phyloP scores from a whole-genome alignment of 1,139 yeast genomes.

The Geotrichum cucujoidarum region DNA sequence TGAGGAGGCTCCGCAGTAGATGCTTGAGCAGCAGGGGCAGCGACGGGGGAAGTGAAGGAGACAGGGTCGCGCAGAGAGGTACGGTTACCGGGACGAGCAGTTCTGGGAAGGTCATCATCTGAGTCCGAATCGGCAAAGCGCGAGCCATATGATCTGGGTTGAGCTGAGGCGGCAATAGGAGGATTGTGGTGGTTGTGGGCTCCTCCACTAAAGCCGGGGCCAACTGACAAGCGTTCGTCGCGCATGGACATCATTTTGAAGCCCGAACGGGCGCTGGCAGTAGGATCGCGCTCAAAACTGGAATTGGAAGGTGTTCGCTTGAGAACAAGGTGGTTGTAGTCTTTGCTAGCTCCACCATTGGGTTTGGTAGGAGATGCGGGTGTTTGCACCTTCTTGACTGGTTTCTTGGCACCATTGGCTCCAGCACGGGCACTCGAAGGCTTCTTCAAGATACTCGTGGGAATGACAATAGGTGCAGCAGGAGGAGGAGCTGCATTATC shows the following conservation, averaged over 20 bases:
- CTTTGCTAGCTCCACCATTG: constrained; percentile 4
- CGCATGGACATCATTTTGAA: constrained; percentile 27
- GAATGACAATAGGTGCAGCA: not conserved
- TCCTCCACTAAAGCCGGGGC: constrained; percentile 8
- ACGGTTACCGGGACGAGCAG: not conserved
- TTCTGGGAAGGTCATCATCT: constrained; percentile 28
- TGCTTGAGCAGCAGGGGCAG: not conserved
- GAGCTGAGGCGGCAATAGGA: constrained; percentile 10
- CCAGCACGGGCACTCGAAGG: not conserved
- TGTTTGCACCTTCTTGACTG: not conserved
- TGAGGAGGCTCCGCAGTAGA: not conserved
- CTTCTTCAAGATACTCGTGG: constrained; percentile 3
- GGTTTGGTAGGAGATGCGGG: not conserved
- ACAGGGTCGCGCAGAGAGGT: not conserved
- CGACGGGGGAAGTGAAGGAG: not conserved
- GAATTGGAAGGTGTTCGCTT: constrained; percentile 23
- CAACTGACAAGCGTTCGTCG: constrained; percentile 6
- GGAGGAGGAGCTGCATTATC: not conserved
- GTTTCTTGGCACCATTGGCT: not conserved
- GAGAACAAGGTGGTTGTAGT: constrained; percentile 8
- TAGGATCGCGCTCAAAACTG: constrained; percentile 21
- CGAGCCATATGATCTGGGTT: constrained; percentile 29
- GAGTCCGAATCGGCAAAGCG: constrained; percentile 37
- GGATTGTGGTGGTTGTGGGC: too few species aligned
- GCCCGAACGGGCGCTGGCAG: constrained; percentile 11